Base-by-base conservation (phyloP, 176 grass and related monocot species). In the Microstegium vimineum region DNA sequence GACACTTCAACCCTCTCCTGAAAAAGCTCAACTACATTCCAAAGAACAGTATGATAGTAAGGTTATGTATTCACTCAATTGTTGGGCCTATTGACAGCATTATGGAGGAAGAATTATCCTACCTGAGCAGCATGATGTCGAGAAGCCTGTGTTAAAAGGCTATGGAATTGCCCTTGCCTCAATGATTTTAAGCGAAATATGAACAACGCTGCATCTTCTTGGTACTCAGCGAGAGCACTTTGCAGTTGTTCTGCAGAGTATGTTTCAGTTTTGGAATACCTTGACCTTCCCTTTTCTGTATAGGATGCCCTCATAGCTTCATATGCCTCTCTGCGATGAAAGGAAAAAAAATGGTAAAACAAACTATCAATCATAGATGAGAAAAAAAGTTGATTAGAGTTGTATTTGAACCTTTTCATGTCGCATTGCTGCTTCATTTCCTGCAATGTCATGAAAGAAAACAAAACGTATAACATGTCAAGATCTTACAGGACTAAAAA, bases 61-160 rank as follows among this genome's bases (percentile, higher is more conserved):
- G 51, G 54, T 81, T 74, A 56, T 68, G 43, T 73, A 22, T 62
- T 54, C 65, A 86, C 31, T 64, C 11, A 57, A 83, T 82, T 5
- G 31, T 59, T 70, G 23, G 59, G 42, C 60, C 30, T 74, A 84
- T 67, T 75, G 49, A 87, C 33, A 76, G 41, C 14, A 15, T 73
- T 34, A 56, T 41, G 42, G 41, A 61, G 22, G 75, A 75, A 80
- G 18, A 57, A 13, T 22, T 66, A 64, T 46, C 43, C 28, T 87
- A 98, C 95, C 90, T 93, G 95, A 69, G 92, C 89, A 69, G 95
- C 95, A 94, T 98, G 82, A 81, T 98, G 92, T 17, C 95, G 88
- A 78, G 95, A 82, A 69, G 92, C 95, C 76, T 94, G 95, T 57
- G 92, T 98, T 36, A 94, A 81, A 68, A 94, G 88, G 77, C 95